Evolutionary conservation across 2,329 filamentous ascomycete genomes (phyloP).

Genomic region (Calonectria montana): DNA sequence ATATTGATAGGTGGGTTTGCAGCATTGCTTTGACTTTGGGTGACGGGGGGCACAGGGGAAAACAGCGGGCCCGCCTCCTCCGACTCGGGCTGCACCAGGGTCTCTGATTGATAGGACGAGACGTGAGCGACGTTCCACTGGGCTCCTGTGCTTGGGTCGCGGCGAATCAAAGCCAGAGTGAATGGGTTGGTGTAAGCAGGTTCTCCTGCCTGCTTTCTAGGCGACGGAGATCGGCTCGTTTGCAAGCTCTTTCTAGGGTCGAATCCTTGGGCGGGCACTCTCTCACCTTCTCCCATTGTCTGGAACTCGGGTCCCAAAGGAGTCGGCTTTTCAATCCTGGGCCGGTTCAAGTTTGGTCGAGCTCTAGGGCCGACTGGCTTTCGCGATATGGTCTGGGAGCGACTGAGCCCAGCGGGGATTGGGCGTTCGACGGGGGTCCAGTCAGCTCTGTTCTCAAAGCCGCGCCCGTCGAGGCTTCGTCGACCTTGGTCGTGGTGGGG

Average conservation of each 20-base stretch:
- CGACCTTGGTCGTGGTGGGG: slow-evolving; percentile 22
- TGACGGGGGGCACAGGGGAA: slow-evolving; percentile 35
- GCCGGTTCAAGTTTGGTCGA: slow-evolving; percentile 21
- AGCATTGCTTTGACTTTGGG: slow-evolving; percentile 15
- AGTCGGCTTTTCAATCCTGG: slow-evolving; percentile 24
- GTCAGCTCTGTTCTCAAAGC: neutral
- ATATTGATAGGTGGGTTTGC: slow-evolving; percentile 60
- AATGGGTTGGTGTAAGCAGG: slow-evolving; percentile 57
- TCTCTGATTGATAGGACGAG: slow-evolving; percentile 63
- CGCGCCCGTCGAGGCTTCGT: slow-evolving; percentile 17
- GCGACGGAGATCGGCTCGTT: slow-evolving; percentile 50
- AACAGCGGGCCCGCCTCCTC: slow-evolving; percentile 39
- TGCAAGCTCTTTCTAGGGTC: slow-evolving; percentile 10
- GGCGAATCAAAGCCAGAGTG: slow-evolving; percentile 75
- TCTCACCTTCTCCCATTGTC: slow-evolving; percentile 24
- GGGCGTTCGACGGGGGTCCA: slow-evolving; percentile 22
- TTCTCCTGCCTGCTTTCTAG: slow-evolving; percentile 46
- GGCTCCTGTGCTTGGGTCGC: slow-evolving; percentile 73
- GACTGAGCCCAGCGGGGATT: neutral
- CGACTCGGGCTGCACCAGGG: slow-evolving; percentile 34
- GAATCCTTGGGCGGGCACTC: slow-evolving; percentile 17
- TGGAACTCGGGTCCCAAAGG: slow-evolving; percentile 22
- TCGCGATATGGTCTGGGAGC: slow-evolving; percentile 34
- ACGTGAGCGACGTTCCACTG: slow-evolving; percentile 83
- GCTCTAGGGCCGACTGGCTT: slow-evolving; percentile 45